Evolutionary conservation across 2,329 filamentous ascomycete species (phyloP).

Genomic region (Fusarium sublunatum): DNA sequence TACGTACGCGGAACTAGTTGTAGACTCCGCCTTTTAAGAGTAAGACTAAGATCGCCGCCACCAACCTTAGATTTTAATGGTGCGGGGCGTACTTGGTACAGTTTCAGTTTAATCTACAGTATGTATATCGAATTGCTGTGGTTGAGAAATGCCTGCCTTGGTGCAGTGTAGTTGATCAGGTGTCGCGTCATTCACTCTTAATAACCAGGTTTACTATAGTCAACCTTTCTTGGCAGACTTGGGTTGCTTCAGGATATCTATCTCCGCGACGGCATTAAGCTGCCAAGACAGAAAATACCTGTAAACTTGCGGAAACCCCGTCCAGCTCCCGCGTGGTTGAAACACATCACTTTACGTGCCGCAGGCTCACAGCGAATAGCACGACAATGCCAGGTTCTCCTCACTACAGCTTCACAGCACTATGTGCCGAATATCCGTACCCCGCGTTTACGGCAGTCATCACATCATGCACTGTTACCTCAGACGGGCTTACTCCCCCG

Average conservation of each 20-base stretch:
- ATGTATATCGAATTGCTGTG: too few species aligned
- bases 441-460: constrained; percentile 29
- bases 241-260: too few species aligned
- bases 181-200: neutral
- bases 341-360: neutral
- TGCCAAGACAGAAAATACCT: neutral
- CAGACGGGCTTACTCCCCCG: constrained; percentile 16
- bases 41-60: neutral
- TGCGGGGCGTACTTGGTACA: constrained; percentile 2
- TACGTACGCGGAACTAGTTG: neutral
- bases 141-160: too few species aligned
- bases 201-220: too few species aligned
- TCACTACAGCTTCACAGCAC: constrained; percentile 1
- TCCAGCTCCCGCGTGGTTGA: neutral
- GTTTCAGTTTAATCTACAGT: neutral
- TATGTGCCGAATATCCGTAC: constrained; percentile 35
- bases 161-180: neutral
- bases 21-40: neutral
- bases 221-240: too few species aligned
- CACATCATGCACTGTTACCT: constrained; percentile 18
- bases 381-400: neutral
- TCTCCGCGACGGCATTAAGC: too few species aligned
- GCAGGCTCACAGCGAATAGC: neutral
- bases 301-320: neutral
- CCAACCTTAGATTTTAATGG: neutral